A percentile compares a stretch with the other conserved stretches of the same genome.
Conservation (phyloP, 495 filamentous ascomycete genomes). For the Neurospora sp. region DNA sequence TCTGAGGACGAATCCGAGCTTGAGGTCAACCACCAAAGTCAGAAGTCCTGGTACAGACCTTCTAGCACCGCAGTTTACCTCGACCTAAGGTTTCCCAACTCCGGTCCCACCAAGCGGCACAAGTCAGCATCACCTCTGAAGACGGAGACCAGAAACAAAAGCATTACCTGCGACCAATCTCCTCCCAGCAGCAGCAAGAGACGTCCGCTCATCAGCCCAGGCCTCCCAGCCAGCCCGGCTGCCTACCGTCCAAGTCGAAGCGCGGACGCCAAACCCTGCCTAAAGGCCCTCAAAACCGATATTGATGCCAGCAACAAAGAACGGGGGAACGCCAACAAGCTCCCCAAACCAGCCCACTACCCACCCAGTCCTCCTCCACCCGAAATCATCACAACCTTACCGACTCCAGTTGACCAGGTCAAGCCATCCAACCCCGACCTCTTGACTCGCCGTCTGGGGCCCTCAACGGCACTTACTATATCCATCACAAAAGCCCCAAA, state of each 20-base stretch:
- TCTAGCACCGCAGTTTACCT: neutral
- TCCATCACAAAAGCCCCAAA: neutral
- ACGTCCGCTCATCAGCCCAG: neutral
- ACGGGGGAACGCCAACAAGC: neutral
- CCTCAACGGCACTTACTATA: neutral
- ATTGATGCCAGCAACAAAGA: neutral
- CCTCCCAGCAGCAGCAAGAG: neutral
- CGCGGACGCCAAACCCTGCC: neutral
- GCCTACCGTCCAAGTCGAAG: neutral
- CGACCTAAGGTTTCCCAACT: neutral
- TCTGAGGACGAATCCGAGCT: neutral
- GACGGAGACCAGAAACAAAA: neutral
- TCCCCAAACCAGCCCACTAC: neutral
- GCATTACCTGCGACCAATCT: neutral
- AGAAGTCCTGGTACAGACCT: neutral
- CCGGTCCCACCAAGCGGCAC: neutral
- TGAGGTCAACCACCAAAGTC: neutral
- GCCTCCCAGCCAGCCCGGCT: neutral
- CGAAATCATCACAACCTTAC: neutral
- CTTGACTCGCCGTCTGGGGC: neutral
- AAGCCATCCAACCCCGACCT: neutral
- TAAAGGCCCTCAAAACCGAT: neutral
- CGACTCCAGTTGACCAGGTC: neutral
- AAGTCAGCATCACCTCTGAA: neutral
- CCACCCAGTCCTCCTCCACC: neutral